phyloP scores from a whole-genome alignment of 371 early-diverging fungal species.

The Mortierella sp. region DNA sequence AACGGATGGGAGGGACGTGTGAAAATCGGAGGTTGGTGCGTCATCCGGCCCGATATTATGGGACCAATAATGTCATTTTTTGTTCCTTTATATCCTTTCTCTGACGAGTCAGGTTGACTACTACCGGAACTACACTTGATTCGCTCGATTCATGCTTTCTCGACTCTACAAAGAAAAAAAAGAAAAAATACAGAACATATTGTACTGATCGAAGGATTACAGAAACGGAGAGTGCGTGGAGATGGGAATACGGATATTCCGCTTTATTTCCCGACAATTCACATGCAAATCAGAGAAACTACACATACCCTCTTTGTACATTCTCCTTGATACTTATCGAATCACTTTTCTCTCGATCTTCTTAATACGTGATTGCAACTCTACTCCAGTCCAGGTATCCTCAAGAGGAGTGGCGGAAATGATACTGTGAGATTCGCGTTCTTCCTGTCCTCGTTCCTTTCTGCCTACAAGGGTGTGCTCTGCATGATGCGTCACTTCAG shows the following conservation, averaged over 20 bases:
- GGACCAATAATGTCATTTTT: not conserved
- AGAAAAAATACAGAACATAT: no score
- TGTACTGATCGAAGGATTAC: no score
- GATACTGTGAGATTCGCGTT: conserved; percentile 87
- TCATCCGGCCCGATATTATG: not conserved
- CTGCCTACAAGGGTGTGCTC: conserved; percentile 82
- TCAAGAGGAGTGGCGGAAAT: conserved; percentile 70
- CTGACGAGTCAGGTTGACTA: no score
- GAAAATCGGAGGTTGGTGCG: not conserved
- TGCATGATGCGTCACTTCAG: conserved; percentile 76
- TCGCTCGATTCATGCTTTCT: no score
- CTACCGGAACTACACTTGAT: no score
- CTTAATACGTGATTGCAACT: not conserved
- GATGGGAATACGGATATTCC: no score
- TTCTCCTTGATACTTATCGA: not conserved
- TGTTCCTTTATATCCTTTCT: not conserved
- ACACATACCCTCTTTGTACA: not conserved
- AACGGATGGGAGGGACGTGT: no score
- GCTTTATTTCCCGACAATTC: not conserved
- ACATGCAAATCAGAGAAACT: not conserved
- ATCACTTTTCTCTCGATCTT: not conserved
- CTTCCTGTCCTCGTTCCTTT: conserved; percentile 84
- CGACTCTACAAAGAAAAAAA: no score
- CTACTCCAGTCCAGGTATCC: conserved; percentile 61
- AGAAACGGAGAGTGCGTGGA: no score